These are phyloP conservation scores for Corchorus olitorius DNA, from an alignment of 345 rosid species.

Conservation along the genomic window DNA sequence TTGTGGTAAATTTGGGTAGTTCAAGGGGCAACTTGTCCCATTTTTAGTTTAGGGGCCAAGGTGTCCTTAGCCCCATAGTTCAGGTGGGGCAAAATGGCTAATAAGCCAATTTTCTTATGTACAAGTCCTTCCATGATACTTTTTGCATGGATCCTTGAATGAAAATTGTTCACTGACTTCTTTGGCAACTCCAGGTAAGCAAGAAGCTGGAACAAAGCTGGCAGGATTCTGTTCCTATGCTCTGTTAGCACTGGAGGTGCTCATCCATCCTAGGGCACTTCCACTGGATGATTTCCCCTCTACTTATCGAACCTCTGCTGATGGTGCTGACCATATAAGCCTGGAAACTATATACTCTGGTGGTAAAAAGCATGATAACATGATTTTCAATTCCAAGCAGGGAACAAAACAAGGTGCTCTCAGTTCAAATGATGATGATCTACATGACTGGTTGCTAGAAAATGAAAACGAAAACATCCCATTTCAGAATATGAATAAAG, in stretches of 20 bases:
- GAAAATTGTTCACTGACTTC: neutral
- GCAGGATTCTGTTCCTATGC: slow-evolving; percentile 75
- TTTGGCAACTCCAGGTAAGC: slow-evolving; percentile 47
- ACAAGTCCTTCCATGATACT: neutral
- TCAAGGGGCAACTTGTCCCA: too few species aligned
- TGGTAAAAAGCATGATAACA: slow-evolving; percentile 29
- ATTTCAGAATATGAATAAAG: slow-evolving; percentile 21
- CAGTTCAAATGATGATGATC: slow-evolving; percentile 47
- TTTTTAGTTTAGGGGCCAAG: too few species aligned
- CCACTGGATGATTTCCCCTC: slow-evolving; percentile 51
- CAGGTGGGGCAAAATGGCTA: too few species aligned
- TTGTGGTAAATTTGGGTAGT: too few species aligned
- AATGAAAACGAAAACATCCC: slow-evolving; percentile 25
- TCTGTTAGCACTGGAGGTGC: slow-evolving; percentile 70
- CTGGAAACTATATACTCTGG: slow-evolving; percentile 28
- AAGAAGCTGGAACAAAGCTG: slow-evolving; percentile 54
- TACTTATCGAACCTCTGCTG: slow-evolving; percentile 15
- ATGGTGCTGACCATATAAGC: slow-evolving; percentile 27
- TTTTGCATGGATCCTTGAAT: neutral
- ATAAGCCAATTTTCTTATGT: too few species aligned
- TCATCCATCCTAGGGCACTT: slow-evolving; percentile 81
- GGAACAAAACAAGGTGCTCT: slow-evolving; percentile 23
- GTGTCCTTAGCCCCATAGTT: too few species aligned
- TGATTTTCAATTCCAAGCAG: slow-evolving; percentile 30
- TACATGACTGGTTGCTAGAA: slow-evolving; percentile 39